Evolutionary conservation across 306 rosid species (phyloP).

Genomic region (Purshia tridentata): DNA sequence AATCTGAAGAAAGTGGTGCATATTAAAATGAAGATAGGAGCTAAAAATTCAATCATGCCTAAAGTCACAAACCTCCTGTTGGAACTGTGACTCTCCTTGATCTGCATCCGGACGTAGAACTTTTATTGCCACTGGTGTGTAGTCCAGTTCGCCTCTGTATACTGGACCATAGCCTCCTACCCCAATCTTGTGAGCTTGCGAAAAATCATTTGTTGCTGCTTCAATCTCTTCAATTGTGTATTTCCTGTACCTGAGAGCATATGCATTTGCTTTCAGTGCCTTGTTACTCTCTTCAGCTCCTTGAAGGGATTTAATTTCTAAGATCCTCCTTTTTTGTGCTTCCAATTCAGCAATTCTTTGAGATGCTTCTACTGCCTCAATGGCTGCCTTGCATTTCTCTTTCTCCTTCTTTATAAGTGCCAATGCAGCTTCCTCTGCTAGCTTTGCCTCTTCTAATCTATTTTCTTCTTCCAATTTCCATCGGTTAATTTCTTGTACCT

Average conservation of each 20-base stretch:
- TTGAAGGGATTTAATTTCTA: constrained; percentile 39
- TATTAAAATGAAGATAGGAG: not conserved
- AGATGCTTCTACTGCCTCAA: constrained; percentile 69
- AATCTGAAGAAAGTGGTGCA: not conserved
- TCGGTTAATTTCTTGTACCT: constrained; percentile 67
- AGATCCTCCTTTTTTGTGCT: constrained; percentile 49
- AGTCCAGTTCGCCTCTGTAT: constrained; percentile 63
- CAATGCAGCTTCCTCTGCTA: constrained; percentile 59
- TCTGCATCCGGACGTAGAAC: constrained; percentile 80
- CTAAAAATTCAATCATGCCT: not conserved
- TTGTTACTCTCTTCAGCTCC: constrained; percentile 43
- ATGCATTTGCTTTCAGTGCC: not conserved
- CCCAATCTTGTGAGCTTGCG: constrained; percentile 51
- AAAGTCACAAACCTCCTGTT: constrained; percentile 50
- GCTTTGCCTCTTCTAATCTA: constrained; percentile 46
- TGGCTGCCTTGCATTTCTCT: constrained; percentile 49
- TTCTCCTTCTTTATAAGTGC: constrained; percentile 61
- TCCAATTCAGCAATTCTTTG: constrained; percentile 53
- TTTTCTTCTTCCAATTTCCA: constrained; percentile 69
- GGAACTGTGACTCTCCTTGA: constrained; percentile 79
- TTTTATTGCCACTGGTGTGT: constrained; percentile 76
- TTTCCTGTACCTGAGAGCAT: constrained; percentile 55
- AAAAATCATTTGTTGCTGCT: constrained; percentile 53
- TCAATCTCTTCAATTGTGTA: constrained; percentile 70
- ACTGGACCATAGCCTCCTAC: constrained; percentile 95